A percentile compares a stretch with the other conserved stretches of the same genome.
phyloP scores from a whole-genome alignment of 1,284 basidiomycete genomes.

The Puccinia polysora region DNA sequence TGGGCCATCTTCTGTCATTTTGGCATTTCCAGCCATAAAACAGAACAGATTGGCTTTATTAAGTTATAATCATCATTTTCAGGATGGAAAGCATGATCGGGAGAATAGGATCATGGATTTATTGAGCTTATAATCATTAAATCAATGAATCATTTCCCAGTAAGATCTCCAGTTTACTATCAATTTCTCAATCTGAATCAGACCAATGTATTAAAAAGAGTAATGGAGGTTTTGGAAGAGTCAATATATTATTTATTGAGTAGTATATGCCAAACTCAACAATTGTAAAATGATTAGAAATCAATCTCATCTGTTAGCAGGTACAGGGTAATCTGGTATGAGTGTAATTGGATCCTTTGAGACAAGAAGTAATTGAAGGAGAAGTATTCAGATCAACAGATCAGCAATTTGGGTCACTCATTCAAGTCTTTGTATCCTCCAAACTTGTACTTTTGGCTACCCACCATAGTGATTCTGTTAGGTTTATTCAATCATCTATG shows the following conservation, averaged over 20 bases:
- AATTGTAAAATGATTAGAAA: no score
- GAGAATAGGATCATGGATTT: neutral
- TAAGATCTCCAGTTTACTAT: neutral
- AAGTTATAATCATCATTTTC: no score
- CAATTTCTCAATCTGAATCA: neutral
- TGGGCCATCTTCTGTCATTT: neutral
- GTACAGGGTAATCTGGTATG: no score
- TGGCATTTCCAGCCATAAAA: neutral
- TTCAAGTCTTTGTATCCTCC: slow-evolving; percentile 65
- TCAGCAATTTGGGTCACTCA: slow-evolving; percentile 44
- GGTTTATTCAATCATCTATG: slow-evolving; percentile 46
- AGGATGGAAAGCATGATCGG: no score
- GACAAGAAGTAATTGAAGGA: neutral
- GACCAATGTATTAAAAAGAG: no score
- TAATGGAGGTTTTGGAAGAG: neutral
- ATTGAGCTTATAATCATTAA: neutral
- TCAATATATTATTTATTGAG: neutral
- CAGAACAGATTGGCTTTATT: neutral
- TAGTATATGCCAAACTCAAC: no score
- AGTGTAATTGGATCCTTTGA: neutral
- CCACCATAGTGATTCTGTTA: slow-evolving; percentile 41
- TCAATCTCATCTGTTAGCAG: no score
- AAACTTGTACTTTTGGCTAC: slow-evolving; percentile 63
- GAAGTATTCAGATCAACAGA: neutral
- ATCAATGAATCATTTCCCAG: neutral